Evolutionary conservation across 768 basidiomycete genomes (phyloP), one percentile per base, ranked within the genome.

Genomic region (Tremella mesenterica): DNA sequence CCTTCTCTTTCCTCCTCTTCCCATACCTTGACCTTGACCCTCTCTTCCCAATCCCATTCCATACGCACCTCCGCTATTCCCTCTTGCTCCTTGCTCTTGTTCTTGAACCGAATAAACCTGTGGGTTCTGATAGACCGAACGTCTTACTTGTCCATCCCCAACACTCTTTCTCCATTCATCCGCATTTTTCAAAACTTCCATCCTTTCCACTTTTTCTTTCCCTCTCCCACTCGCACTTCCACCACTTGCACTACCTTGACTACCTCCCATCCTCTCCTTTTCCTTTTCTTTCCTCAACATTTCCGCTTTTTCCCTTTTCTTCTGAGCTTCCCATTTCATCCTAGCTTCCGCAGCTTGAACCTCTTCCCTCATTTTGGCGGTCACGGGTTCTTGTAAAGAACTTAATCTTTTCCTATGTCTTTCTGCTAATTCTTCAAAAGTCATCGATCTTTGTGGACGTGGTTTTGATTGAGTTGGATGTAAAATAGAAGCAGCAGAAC

Each of bases 351-450:
- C 80, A 16, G 91, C 61, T 26, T 86, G 80, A 1, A 85, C 86
- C 56, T 84, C 80, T 65, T 90, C 85, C 65, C 81, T 81, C 74
- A 84, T 82, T 1, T 84, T 83, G 60, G 81, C 79, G n/a, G 85
- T 90, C 28, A 95, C 74, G 4, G 90, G 90, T 33, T 79, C 82
- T 74, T 95, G 90, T 58, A 95, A 69, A 64, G 83, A 82, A 29
- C 79, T 80, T 76, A 95, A 80, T 74, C 88, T 86, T 74, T 86
- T 83, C 45, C 86, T 81, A 63, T 93, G 90, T 16, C 89, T 78
- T 60, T 88, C 86, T 44, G 81, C 83, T 28, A 93, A 77, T 69
- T 93, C 88, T 72, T 92, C 90, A 68, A 86, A 88, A 1, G 89
- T 88, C 53, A 82, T 80, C 25, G 83, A 80, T 8, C 64, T 47